A percentile compares a stretch with the other conserved stretches of the same genome.
phyloP scores from a whole-genome alignment of 108 stramenopile genomes.

The Aurantiochytrium sp. region DNA sequence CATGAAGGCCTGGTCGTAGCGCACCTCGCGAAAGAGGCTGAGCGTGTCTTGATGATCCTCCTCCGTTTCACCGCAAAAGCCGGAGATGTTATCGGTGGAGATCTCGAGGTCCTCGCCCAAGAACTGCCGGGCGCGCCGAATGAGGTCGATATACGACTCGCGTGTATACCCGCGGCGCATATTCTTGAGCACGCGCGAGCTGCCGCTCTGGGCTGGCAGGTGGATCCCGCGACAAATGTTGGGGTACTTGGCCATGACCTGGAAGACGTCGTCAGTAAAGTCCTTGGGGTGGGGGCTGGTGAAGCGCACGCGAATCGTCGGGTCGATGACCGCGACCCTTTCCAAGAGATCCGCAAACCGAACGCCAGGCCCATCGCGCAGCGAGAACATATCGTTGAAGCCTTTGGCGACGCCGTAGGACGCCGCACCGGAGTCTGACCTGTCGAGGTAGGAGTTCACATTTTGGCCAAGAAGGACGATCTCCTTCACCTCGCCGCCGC shows the following conservation, averaged over 20 bases:
- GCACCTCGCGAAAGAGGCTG: conserved; percentile 73
- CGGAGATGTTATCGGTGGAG: conserved; percentile 89
- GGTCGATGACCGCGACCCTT: conserved; percentile 71
- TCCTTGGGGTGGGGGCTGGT: conserved; percentile 98
- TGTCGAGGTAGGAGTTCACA: conserved; percentile 95
- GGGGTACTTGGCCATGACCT: conserved; percentile 79
- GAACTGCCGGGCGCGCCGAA: conserved; percentile 52
- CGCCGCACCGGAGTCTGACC: background rate
- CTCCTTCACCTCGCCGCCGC: conserved; percentile 75
- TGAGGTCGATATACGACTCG: conserved; percentile 84
- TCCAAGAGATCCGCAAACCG: conserved; percentile 89
- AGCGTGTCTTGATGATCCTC: conserved; percentile 87
- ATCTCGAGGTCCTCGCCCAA: conserved; percentile 75
- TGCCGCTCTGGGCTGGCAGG: conserved; percentile 93
- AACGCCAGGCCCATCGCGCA: conserved; percentile 68
- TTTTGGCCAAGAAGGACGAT: conserved; percentile 93
- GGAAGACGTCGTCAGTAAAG: conserved; percentile 78
- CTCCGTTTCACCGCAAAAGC: conserved; percentile 96
- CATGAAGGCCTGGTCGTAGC: conserved; percentile 92
- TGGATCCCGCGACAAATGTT: conserved; percentile 89
- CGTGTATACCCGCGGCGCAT: conserved; percentile 93
- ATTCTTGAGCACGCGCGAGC: conserved; percentile 71
- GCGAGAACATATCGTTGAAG: conserved; percentile 69
- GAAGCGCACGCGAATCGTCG: conserved; percentile 88
- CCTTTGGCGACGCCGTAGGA: conserved; percentile 73